Evolutionary conservation across 805 yeast species (phyloP).

Genomic region (Suhomyces sp.): DNA sequence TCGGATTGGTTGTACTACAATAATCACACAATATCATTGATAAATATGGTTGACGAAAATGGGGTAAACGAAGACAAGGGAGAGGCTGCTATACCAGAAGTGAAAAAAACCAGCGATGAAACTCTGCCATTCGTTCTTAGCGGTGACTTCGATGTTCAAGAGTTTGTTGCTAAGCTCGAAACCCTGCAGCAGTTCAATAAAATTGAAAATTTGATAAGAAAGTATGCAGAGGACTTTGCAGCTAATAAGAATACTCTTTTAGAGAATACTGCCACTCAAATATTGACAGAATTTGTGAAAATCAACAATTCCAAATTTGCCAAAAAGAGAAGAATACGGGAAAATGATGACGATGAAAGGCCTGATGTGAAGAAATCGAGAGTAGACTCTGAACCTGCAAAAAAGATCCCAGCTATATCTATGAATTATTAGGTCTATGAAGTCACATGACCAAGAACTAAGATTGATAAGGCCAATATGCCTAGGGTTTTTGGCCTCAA

Average conservation of each 20-base stretch:
- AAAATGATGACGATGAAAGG: conserved; percentile 4
- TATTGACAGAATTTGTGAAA: conserved; percentile 2
- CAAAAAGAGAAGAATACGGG: conserved; percentile 8
- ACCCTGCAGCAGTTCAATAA: neutral
- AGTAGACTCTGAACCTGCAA: conserved; percentile 3
- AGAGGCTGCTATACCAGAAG: no score
- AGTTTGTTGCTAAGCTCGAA: neutral
- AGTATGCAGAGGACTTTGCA: neutral
- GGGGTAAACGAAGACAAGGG: neutral
- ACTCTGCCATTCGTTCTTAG: neutral
- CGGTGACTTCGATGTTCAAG: neutral
- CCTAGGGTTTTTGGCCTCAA: no score
- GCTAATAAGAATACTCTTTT: neutral
- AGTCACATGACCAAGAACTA: no score
- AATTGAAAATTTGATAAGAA: neutral
- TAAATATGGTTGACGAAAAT: neutral
- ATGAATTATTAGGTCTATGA: conserved; percentile 7
- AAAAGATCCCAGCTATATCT: conserved; percentile 2
- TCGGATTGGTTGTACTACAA: conserved; percentile 12
- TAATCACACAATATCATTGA: conserved; percentile 2
- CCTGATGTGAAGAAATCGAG: conserved; percentile 1
- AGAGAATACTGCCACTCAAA: neutral
- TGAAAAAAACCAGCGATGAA: no score
- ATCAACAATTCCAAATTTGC: conserved; percentile 2
- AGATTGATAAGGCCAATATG: no score